phyloP scores from a whole-genome alignment of 2,329 filamentous ascomycete genomes.

The Neopestalotiopsis clavispora region DNA sequence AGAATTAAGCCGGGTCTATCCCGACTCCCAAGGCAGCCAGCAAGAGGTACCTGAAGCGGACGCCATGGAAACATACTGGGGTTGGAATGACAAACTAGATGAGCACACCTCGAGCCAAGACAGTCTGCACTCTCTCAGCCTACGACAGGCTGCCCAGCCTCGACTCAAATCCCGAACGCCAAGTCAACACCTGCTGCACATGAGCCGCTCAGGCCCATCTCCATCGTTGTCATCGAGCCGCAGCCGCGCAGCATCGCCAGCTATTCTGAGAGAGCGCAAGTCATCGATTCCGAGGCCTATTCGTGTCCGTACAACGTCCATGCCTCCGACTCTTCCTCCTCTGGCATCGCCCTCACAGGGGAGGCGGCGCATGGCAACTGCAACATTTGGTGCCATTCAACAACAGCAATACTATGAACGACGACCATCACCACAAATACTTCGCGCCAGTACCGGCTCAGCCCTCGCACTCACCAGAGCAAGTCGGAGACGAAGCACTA shows the following conservation, averaged over 20 bases:
- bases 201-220: constrained; percentile 34
- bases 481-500: constrained; percentile 57
- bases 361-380: constrained; percentile 53
- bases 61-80: constrained; percentile 70
- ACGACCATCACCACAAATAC: constrained; percentile 42
- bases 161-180: constrained; percentile 45
- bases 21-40: constrained; percentile 47
- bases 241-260: constrained; percentile 43
- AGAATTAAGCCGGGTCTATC: constrained; percentile 62
- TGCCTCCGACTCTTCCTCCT: constrained; percentile 48
- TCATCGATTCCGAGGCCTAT: constrained; percentile 46
- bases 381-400: constrained; percentile 33
- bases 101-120: constrained; percentile 50
- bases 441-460: constrained; percentile 34
- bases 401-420: constrained; percentile 39
- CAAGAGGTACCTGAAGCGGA: constrained; percentile 64
- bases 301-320: constrained; percentile 56
- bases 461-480: constrained; percentile 33
- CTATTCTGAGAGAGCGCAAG: constrained; percentile 44
- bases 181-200: constrained; percentile 43
- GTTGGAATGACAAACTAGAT: constrained; percentile 69
- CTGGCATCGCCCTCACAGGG: constrained; percentile 44
- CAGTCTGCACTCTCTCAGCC: constrained; percentile 44
- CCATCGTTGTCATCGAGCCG: constrained; percentile 42
- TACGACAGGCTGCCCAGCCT: constrained; percentile 46